Evolutionary conservation across 192 early-diverging fungal species (phyloP).

Genomic region (Backusella luteola): DNA sequence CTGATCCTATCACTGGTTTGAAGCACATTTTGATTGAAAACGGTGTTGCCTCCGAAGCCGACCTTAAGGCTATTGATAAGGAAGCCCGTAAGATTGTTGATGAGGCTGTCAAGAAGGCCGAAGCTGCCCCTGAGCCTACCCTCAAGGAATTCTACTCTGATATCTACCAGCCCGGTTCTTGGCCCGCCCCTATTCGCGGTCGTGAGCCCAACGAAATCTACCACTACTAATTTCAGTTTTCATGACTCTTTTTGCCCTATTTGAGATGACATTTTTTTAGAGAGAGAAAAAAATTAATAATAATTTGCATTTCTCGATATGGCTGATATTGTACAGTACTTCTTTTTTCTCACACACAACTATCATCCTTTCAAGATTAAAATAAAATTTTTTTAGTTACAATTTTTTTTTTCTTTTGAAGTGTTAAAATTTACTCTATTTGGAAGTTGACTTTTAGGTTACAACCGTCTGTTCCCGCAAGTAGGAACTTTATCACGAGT

Average conservation of each 20-base stretch:
- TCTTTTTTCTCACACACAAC: conserved; percentile 7
- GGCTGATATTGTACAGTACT: conserved; percentile 7
- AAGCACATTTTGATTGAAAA: conserved; percentile 79
- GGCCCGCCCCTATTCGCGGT: conserved; percentile 73
- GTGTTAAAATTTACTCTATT: conserved; percentile 6
- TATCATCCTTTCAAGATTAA: conserved; percentile 7
- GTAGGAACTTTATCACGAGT: conserved; percentile 1
- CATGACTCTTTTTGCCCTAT: not conserved
- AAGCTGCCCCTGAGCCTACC: conserved; percentile 74
- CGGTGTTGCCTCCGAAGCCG: conserved; percentile 75
- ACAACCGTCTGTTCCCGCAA: not conserved
- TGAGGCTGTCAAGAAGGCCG: conserved; percentile 78
- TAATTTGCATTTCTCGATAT: conserved; percentile 4
- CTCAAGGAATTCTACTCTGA: conserved; percentile 73
- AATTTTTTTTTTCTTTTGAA: conserved; percentile 1
- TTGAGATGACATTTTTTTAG: conserved; percentile 5
- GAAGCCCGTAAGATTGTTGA: conserved; percentile 83
- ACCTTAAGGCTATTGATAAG: conserved; percentile 94
- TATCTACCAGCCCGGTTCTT: conserved; percentile 80
- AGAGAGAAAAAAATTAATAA: conserved; percentile 4
- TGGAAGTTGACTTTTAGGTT: not conserved
- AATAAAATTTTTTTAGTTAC: not conserved
- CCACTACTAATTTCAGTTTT: conserved; percentile 35
- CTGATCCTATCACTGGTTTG: conserved; percentile 91
- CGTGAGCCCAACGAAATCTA: conserved; percentile 80